These are phyloP conservation scores for Pichia membranifaciens DNA, from an alignment of 805 yeast species.

Conservation along the genomic window DNA sequence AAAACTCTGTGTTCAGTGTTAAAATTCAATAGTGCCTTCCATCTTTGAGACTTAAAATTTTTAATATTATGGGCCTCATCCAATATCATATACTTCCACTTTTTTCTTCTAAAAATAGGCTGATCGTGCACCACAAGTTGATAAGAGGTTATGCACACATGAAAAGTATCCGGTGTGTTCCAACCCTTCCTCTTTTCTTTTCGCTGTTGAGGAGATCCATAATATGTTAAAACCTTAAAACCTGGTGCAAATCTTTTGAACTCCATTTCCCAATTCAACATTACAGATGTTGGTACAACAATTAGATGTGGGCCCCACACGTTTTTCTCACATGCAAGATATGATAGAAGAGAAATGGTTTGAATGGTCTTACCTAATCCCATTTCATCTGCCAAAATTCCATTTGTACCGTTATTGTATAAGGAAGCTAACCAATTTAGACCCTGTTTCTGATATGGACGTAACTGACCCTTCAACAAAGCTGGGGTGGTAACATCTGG, in stretches of 20 bases:
- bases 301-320: conserved; percentile 98
- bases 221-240: conserved; percentile 88
- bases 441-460: conserved; percentile 94
- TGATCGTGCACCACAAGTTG: conserved; percentile 98
- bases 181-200: conserved; percentile 95
- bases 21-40: conserved; percentile 94
- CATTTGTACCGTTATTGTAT: conserved; percentile 88
- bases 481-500: conserved; percentile 77
- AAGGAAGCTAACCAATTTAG: conserved; percentile 94
- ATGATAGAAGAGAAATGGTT: conserved; percentile 79
- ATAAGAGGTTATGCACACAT: conserved; percentile 93
- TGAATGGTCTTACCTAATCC: conserved; percentile 97
- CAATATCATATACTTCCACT: conserved; percentile 93
- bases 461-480: conserved; percentile 69
- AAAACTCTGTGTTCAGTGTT: conserved; percentile 84
- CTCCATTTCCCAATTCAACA: conserved; percentile 99
- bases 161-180: conserved; percentile 95
- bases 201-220: conserved; percentile 95
- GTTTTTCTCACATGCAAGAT: conserved; percentile 88
- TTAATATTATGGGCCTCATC: conserved; percentile 99
- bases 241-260: conserved; percentile 98
- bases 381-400: conserved; percentile 98
- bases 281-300: conserved; percentile 95
- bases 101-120: conserved; percentile 82
- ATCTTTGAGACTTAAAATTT: conserved; percentile 90